Base-by-base conservation (phyloP, 1,284 basidiomycete genomes). In the Trametes polyzona region DNA sequence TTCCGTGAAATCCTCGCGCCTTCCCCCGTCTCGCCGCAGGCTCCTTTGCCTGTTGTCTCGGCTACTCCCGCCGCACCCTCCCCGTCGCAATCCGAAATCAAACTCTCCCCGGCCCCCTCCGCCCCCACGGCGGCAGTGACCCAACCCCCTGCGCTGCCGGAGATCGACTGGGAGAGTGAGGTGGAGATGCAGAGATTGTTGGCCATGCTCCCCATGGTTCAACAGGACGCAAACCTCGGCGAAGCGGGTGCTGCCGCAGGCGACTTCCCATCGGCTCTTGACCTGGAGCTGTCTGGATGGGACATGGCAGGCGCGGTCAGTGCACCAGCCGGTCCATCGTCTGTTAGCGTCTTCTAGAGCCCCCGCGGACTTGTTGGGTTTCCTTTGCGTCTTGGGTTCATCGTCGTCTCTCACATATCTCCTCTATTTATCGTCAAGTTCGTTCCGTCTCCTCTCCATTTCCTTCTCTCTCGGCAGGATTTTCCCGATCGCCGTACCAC, bases 1-100 rank as follows among this genome's bases (percentile, higher is more conserved):
- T 78, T 87, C 76, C 78, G 81, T 61, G 84, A 88, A 73, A 87
- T 88, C 73, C 80, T 87, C 75, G 82, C 79, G 70, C 73, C 81
- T 61, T 80, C 82, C 62, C 79, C 83, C 55, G 58, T 69, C 57
- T 60, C 71, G 65, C 69, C 78, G 69, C 60, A 73, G 61, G 48
- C 70, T 63, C 39, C 70, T 68, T 62, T 75, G 63, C 69, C 71
- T 67, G 49, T 62, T 66, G 55, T 57, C 65, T 23, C 63, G 54
- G 26, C 57, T 49, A 24, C 63, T 36, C 1, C 39, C 27, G 16
- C 47, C 50, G 27, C 48, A 41, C 48, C 24, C 51, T 44, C 47
- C 50, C 57, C 37, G 56, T 61, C 63, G 53, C 49, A 52, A 44
- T 64, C 61, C 50, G 55, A 59, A 47, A 63, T 63, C 53, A 55